Base-by-base conservation (phyloP, 2,329 filamentous ascomycete genomes). In the Gaeumannomyces tritici region DNA sequence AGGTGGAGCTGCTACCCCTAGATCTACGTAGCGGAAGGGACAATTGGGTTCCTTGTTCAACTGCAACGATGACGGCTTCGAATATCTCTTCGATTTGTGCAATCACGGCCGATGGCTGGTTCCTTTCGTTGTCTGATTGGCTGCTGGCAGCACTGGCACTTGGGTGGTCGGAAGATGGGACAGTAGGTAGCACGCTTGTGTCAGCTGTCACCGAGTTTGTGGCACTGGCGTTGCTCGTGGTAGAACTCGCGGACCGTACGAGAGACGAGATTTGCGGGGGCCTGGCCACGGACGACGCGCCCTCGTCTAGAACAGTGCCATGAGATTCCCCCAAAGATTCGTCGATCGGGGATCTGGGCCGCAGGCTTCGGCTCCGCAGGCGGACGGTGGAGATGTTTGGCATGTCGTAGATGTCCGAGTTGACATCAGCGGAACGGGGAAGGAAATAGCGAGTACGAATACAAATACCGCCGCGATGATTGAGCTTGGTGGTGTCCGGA, bases 61-160 rank as follows among this genome's bases (percentile, higher is more conserved):
- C 72, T 15, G 75, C 78, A 61, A 84, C 79, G 9, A 80, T 66
- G 59, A 87, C 78, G 0, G 68, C 69, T 62, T 82, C 79, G 21
- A 87, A 76, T 27, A 87, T 79, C 6, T 74, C 72, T 68, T 87
- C 84, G 55, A 88, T 83, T 62, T 77, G 80, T 56, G 75, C 70
- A 29, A 85, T 78, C 18, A 81, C 76, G n/a, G 27, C 31, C 24
- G 31, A 15, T 12, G 58, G n/a, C 26, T 54, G 58, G 24, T 7
- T 51, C 35, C 28, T 21, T 51, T n/a, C 42, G 42, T n/a, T 51
- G 21, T n/a, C 42, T 8, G 18, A 21, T 15, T 51, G 42, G 42
- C 42, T 51, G 18, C 1, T 11, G 21, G 42, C 4, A 51, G 33
- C 13, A 15, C 13, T 35, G 2, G 33, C 33, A 35, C 13, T 35